Evolutionary conservation across 805 yeast species (phyloP).

Genomic region (Hanseniaspora osmophila): DNA sequence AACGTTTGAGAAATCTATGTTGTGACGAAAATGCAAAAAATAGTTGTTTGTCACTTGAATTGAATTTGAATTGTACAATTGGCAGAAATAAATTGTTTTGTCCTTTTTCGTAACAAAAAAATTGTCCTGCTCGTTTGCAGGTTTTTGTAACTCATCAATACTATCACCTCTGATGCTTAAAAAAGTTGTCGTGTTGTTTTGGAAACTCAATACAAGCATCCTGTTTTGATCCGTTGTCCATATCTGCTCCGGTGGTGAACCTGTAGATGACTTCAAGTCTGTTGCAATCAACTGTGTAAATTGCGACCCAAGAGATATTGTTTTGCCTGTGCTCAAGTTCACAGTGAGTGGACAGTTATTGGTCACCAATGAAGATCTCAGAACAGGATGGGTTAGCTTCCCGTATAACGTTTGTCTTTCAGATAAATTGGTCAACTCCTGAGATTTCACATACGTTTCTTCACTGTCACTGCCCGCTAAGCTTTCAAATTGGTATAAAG

Average conservation of each 20-base stretch:
- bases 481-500: conserved; percentile 64
- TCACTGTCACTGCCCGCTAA: conserved; percentile 47
- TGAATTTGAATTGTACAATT: conserved; percentile 47
- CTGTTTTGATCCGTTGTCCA: conserved; percentile 43
- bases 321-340: conserved; percentile 20
- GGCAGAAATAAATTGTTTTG: conserved; percentile 54
- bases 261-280: conserved; percentile 34
- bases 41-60: conserved; percentile 66
- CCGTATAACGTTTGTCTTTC: conserved; percentile 33
- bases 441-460: conserved; percentile 16
- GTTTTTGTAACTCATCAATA: conserved; percentile 59
- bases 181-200: conserved; percentile 9
- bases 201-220: conserved; percentile 8
- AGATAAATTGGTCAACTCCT: conserved; percentile 40
- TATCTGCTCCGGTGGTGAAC: conserved; percentile 44
- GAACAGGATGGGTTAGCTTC: background rate
- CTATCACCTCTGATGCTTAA: conserved; percentile 27
- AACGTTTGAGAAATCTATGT: conserved; percentile 16
- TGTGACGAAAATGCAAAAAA: conserved; percentile 38
- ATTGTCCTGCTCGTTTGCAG: conserved; percentile 67
- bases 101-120: conserved; percentile 46
- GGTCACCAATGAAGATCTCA: conserved; percentile 15
- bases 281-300: conserved; percentile 55
- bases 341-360: conserved; percentile 27
- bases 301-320: conserved; percentile 31